Conservation (phyloP, 1,284 basidiomycete genomes). For the Cryptococcus neoformans region DNA sequence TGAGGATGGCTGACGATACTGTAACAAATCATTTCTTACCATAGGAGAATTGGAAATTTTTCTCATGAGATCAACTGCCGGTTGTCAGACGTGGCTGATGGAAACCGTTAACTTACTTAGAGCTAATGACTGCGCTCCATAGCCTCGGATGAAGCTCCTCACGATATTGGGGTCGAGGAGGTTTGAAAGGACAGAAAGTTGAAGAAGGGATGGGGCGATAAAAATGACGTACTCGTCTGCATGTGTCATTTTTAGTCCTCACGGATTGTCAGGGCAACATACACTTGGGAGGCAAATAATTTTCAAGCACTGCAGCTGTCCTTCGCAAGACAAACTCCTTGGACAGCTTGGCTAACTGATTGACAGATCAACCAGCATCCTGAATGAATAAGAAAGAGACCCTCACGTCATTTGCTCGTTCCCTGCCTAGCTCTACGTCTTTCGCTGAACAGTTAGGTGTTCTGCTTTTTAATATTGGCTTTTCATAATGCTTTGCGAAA, state of each 20-base stretch:
- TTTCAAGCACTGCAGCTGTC: conserved; percentile 74
- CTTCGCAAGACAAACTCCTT: conserved; percentile 87
- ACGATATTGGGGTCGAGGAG: conserved; percentile 64
- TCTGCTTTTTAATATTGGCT: conserved; percentile 83
- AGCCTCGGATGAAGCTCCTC: conserved; percentile 63
- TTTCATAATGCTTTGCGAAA: conserved; percentile 80
- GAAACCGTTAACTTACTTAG: conserved; percentile 58
- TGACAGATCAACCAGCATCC: background rate
- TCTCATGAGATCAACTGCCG: conserved; percentile 55
- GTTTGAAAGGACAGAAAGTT: conserved; percentile 73
- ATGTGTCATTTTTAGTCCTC: background rate
- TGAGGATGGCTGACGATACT: too few species aligned
- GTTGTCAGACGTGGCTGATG: too few species aligned
- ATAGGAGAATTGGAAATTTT: conserved; percentile 95
- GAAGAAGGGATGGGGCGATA: conserved; percentile 74
- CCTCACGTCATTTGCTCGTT: conserved; percentile 65
- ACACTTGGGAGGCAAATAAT: conserved; percentile 90
- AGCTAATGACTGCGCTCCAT: conserved; percentile 75
- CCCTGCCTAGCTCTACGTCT: conserved; percentile 71
- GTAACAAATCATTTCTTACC: conserved; percentile 16
- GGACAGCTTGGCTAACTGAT: conserved; percentile 69
- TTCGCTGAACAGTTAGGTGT: conserved; percentile 68
- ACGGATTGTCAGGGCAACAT: conserved; percentile 16
- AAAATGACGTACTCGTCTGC: conserved; percentile 93
- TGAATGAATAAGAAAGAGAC: conserved; percentile 1